Percentiles rank a stretch among this genome's conserved stretches.
phyloP scores from a whole-genome alignment of 768 basidiomycete species.

The Heimioporus sp. region DNA sequence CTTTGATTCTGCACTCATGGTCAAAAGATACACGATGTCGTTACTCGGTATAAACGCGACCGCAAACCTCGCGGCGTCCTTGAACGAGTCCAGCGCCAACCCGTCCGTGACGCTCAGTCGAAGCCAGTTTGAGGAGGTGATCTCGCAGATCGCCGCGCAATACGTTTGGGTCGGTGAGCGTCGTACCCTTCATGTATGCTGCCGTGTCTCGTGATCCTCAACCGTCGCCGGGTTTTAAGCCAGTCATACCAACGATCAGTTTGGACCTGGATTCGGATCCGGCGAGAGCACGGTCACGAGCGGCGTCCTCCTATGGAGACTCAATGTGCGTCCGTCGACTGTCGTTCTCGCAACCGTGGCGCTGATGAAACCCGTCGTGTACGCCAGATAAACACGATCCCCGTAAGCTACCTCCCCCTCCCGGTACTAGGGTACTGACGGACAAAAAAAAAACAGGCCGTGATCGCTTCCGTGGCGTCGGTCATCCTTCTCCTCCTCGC shows the following conservation, averaged over 20 bases:
- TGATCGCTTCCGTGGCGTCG: neutral
- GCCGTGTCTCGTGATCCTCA: too few relatives aligned
- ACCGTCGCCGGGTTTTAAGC: too few relatives aligned
- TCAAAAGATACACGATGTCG: neutral
- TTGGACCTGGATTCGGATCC: neutral
- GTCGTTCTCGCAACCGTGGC: neutral
- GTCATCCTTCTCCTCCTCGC: neutral
- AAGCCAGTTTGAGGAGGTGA: neutral
- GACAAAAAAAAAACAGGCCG: neutral
- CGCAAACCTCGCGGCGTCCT: neutral
- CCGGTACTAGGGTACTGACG: too few relatives aligned
- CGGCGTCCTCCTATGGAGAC: neutral
- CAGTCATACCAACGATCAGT: neutral
- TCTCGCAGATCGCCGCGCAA: neutral
- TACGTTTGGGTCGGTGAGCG: neutral
- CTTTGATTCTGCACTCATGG: too few relatives aligned
- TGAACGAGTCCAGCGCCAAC: neutral
- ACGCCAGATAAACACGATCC: neutral
- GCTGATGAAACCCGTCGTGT: neutral
- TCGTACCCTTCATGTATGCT: too few relatives aligned
- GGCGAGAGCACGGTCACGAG: neutral
- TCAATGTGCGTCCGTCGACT: neutral
- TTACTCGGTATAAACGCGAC: neutral
- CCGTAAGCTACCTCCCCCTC: neutral
- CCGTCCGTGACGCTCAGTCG: neutral